Evolutionary conservation across 2,329 filamentous ascomycete genomes (phyloP), one percentile per base, ranked within the genome.

Genomic region (Cadophora luteo-olivacea): DNA sequence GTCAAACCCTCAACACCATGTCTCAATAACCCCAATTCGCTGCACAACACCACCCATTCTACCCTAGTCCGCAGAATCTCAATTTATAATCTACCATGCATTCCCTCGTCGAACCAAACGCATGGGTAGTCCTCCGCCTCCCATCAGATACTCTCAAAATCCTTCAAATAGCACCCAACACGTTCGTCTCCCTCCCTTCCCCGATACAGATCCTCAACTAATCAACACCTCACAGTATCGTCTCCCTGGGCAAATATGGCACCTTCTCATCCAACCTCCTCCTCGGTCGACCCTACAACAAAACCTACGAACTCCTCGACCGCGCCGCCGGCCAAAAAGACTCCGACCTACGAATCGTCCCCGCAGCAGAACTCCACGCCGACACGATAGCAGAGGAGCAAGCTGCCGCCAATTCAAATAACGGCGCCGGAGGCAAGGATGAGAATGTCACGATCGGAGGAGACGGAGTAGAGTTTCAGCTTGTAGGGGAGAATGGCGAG

Each of bases 191-290:
- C 41, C 14, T 16, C 66, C 68, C 61, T 64, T 55, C 36, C 41
- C 55, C 57, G 38, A 52, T 12, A 8, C 19, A 57, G 70, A 64
- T 72, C 29, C 16, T 45, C 48, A 24, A 54, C 68, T 68, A 70
- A 76, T 70, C 74, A 29, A 3, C 29, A 29, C 70, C 67, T 71
- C 25, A 49, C 75, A 97, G 94, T 51, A 92, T 89, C 55, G 91
- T 98, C 72, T 93, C 92, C 1, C 84, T 98, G 41, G 94, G 94
- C 66, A 98, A 97, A 87, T 97, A 96, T 79, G 96, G 96, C 72
- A 89, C 89, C 1, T 97, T 99, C 78, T 91, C 93, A 19, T 89
- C 92, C 64, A 97, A 98, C 78, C 87, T 96, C 38, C 88, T 99
- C 57, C 87, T 99, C 71, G 91, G 93, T n/a, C 90, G 96, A 8